Evolutionary conservation across 1,139 yeast genomes (phyloP), one percentile per base, ranked within the genome.

Genomic region (Sugiyamaella castrensis): DNA sequence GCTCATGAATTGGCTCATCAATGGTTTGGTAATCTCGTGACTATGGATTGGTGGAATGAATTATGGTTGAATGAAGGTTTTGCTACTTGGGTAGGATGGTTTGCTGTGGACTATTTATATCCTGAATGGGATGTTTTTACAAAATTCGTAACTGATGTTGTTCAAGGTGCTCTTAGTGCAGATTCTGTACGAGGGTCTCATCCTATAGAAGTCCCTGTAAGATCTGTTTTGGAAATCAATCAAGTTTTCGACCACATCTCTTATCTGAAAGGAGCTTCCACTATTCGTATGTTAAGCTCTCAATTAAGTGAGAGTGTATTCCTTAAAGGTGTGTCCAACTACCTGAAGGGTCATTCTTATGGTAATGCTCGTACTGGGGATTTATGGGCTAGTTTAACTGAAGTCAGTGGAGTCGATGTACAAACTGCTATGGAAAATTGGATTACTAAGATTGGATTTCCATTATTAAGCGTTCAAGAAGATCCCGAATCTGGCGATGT

Each of bases 41-140:
- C 92, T 48, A 84, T 84, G 92, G 82, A 82, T 54, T 84, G 87
- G 85, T 84, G 92, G 92, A 87, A 83, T 66, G 89, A 82, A 59
- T 75, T 84, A 60, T 84, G 92, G 92, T 74, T 84, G 56, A 84
- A 84, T 66, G 92, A 84, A 70, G 91, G 91, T 32, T 85, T 85
- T 64, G 94, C 92, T 46, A 85, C 92, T 45, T 84, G 87, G 85
- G 83, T 82, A 64, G 83, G 87, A 10, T 83, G 81, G 76, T 71
- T 73, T 56, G 85, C 87, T 1, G 81, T 84, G 56, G 80, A 83
- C 67, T 70, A 74, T 56, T 72, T 82, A 60, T 77, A 73, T 64
- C 91, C 91, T 33, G 84, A 82, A 53, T 83, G 91, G 91, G 80
- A 82, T 42, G 71, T 83, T 48, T 84, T 84, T 74, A 78, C 78